phyloP scores from a whole-genome alignment of 306 rosid species.

The Cercis canadensis region DNA sequence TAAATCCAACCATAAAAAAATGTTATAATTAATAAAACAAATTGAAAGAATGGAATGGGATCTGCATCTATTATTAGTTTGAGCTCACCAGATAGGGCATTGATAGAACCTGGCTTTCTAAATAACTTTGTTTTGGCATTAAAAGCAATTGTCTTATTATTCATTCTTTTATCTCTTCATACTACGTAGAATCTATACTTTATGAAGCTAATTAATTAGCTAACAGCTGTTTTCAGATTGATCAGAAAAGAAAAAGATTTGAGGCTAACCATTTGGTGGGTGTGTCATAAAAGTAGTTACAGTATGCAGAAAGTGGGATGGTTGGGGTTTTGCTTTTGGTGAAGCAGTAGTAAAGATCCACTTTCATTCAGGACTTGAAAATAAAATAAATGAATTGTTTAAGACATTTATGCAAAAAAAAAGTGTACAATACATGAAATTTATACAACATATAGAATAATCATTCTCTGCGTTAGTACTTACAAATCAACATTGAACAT shows the following conservation, averaged over 20 bases:
- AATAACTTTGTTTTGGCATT: neutral
- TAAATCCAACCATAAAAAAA: no score
- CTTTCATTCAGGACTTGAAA: slow-evolving; percentile 10
- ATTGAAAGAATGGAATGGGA: slow-evolving; percentile 4
- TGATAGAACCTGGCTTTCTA: neutral
- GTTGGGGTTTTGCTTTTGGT: slow-evolving; percentile 25
- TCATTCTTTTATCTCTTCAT: neutral
- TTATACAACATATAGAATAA: neutral
- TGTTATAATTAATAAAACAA: neutral
- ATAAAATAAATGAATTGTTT: neutral
- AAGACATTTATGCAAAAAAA: no score
- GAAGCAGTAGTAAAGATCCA: slow-evolving; percentile 5
- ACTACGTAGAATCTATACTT: slow-evolving; percentile 27
- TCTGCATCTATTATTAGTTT: neutral
- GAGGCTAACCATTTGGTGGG: neutral
- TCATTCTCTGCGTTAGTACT: neutral
- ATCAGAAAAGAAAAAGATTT: neutral
- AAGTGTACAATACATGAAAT: neutral
- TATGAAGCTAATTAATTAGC: slow-evolving; percentile 28
- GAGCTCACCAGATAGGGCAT: neutral
- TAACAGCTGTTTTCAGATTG: neutral
- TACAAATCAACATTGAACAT: neutral
- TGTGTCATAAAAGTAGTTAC: slow-evolving; percentile 29
- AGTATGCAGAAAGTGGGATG: slow-evolving; percentile 21
- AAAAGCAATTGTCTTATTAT: neutral